phyloP scores from a whole-genome alignment of 768 basidiomycete species.

The Grammothele lineata region DNA sequence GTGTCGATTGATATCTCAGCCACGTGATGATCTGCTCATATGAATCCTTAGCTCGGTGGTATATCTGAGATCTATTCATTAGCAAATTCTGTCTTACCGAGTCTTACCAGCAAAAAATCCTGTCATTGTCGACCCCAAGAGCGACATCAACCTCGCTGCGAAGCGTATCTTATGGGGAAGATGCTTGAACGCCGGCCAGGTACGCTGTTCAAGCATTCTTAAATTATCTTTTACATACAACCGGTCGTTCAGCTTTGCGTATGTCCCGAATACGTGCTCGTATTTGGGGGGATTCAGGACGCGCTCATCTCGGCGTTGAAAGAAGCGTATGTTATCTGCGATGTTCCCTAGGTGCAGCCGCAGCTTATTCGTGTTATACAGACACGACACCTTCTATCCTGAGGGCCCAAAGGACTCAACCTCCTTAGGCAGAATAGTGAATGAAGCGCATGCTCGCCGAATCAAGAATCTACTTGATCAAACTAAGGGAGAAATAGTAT shows the following conservation, averaged over 20 bases:
- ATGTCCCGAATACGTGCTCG: slow-evolving; percentile 51
- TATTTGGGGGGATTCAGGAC: slow-evolving; percentile 36
- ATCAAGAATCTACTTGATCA: slow-evolving; percentile 55
- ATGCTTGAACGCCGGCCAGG: slow-evolving; percentile 59
- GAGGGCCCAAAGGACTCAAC: slow-evolving; percentile 33
- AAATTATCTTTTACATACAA: too few relatives aligned
- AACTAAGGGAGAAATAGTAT: slow-evolving; percentile 60
- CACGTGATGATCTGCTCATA: too few relatives aligned
- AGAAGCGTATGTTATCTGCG: slow-evolving; percentile 33
- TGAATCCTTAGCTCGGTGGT: slow-evolving; percentile 51
- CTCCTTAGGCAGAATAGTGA: slow-evolving; percentile 49
- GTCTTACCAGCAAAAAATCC: slow-evolving; percentile 58
- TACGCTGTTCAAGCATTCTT: too few relatives aligned
- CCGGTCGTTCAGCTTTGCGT: too few relatives aligned
- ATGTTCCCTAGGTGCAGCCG: not conserved
- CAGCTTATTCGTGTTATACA: slow-evolving; percentile 23
- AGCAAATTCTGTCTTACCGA: not conserved
- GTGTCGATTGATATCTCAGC: too few relatives aligned
- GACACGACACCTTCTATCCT: slow-evolving; percentile 55
- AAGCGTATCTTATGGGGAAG: slow-evolving; percentile 81
- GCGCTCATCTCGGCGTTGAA: slow-evolving; percentile 36
- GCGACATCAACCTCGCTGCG: slow-evolving; percentile 58
- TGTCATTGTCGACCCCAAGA: slow-evolving; percentile 52
- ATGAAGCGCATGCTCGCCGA: slow-evolving; percentile 47
- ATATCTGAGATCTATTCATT: not conserved